Percentiles rank a stretch among this genome's conserved stretches.
Evolutionary conservation across 164 flowering plant species (phyloP).

Genomic region (Dillenia suffruticosa): DNA sequence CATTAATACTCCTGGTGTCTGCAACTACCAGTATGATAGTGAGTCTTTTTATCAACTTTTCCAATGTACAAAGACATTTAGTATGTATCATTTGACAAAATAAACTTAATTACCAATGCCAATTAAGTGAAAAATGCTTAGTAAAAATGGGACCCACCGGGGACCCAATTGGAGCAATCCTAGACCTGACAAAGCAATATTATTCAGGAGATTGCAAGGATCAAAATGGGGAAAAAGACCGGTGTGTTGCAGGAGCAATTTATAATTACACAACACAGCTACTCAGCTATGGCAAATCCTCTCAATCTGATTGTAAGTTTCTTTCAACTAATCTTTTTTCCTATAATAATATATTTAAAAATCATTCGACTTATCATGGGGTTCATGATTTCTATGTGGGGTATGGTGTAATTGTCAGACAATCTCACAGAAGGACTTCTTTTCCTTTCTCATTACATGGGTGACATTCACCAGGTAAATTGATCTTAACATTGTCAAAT

Average conservation of each 20-base stretch:
- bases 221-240: constrained; percentile 50
- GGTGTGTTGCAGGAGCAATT: constrained; percentile 86
- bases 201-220: constrained; percentile 86
- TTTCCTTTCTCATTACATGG: constrained; percentile 83
- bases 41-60: constrained; percentile 8
- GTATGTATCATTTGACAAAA: neutral
- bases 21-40: constrained; percentile 67
- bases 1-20: constrained; percentile 77
- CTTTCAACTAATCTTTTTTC: neutral
- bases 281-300: constrained; percentile 40
- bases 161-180: neutral
- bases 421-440: constrained; percentile 84
- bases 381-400: no score
- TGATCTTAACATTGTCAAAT: neutral
- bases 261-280: constrained; percentile 82
- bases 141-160: neutral
- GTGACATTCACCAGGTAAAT: constrained; percentile 86
- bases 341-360: no score
- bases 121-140: no score
- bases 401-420: constrained; percentile 36
- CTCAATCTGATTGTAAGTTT: constrained; percentile 36
- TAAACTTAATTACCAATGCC: neutral
- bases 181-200: neutral
- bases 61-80: neutral
- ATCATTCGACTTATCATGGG: no score